These are phyloP conservation scores for Dispira parvispora DNA, from an alignment of 192 early-diverging fungal genomes.

Conservation along the genomic window DNA sequence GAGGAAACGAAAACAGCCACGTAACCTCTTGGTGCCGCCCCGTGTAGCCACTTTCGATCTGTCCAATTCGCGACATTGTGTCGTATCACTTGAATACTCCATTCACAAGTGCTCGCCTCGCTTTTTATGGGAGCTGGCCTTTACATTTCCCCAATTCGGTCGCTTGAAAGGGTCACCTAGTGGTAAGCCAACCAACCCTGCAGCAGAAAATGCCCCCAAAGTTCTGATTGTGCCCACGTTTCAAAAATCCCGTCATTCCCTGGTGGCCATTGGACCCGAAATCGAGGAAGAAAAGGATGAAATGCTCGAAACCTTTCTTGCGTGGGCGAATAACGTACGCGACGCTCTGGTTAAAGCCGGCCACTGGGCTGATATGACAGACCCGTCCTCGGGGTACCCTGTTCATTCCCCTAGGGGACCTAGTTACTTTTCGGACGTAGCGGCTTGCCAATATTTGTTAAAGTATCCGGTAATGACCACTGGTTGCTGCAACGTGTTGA, in stretches of 20 bases:
- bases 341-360: slow-evolving; percentile 32
- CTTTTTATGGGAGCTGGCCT: neutral
- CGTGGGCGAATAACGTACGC: slow-evolving; percentile 46
- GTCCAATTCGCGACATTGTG: neutral
- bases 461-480: slow-evolving; percentile 60
- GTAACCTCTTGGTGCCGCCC: neutral
- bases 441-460: slow-evolving; percentile 55
- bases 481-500: slow-evolving; percentile 66
- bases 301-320: slow-evolving; percentile 60
- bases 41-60: neutral
- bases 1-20: neutral
- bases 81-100: slow-evolving; percentile 3
- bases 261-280: slow-evolving; percentile 51
- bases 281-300: slow-evolving; percentile 68
- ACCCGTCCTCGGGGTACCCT: slow-evolving; percentile 69
- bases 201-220: slow-evolving; percentile 18
- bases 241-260: slow-evolving; percentile 53
- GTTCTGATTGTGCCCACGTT: slow-evolving; percentile 68
- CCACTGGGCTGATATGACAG: slow-evolving; percentile 81
- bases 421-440: slow-evolving; percentile 77
- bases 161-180: neutral
- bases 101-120: slow-evolving; percentile 9
- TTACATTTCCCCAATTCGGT: neutral
- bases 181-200: neutral
- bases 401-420: slow-evolving; percentile 51